These are phyloP conservation scores for Eucalyptus brandiana DNA, from an alignment of 345 rosid genomes.

Conservation along the genomic window DNA sequence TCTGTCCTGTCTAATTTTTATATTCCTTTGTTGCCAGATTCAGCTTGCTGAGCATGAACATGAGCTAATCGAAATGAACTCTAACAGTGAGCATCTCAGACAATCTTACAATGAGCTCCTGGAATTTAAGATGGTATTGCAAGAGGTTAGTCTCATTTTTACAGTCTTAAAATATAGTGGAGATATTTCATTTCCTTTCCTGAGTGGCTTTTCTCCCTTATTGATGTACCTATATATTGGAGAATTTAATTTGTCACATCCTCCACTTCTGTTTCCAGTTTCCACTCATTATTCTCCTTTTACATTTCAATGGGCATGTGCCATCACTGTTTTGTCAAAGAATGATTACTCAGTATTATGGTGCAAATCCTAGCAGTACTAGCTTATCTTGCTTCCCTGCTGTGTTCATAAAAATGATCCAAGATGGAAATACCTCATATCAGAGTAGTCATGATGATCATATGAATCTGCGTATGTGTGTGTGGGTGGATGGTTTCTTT, in stretches of 20 bases:
- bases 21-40: slow-evolving; percentile 27
- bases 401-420: background rate
- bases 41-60: slow-evolving; percentile 88
- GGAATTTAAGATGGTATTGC: slow-evolving; percentile 86
- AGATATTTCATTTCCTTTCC: background rate
- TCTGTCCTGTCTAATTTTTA: background rate
- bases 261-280: background rate
- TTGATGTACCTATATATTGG: background rate
- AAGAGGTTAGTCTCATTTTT: slow-evolving; percentile 39
- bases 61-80: slow-evolving; percentile 89
- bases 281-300: background rate
- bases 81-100: slow-evolving; percentile 84
- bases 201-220: background rate
- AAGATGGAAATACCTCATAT: background rate
- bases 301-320: background rate
- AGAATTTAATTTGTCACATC: background rate
- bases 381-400: background rate
- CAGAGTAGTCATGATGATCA: background rate
- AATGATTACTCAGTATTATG: background rate
- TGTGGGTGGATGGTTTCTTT: background rate
- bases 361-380: background rate
- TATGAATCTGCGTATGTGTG: background rate
- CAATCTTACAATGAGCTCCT: slow-evolving; percentile 83
- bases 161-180: background rate
- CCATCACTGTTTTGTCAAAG: background rate